Percentiles rank a stretch among this genome's conserved stretches.
Conservation (phyloP, 106 monocot species). For the Dactylorhiza incarnata region DNA sequence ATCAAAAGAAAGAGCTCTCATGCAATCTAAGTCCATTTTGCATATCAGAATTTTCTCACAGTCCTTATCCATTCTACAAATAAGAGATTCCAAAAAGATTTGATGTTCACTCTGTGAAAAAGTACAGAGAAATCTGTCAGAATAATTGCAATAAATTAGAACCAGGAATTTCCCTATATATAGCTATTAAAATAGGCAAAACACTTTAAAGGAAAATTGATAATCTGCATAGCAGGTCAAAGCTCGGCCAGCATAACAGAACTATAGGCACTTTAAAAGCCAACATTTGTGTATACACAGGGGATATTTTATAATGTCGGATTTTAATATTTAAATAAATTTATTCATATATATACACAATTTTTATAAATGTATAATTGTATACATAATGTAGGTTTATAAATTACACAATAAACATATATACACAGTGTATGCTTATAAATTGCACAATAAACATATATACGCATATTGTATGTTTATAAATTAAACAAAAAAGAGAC, state of each 20-base stretch:
- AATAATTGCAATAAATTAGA: neutral
- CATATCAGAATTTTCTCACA: constrained; percentile 72
- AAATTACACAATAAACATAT: too few species aligned
- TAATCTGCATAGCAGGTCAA: neutral
- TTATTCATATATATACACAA: too few species aligned
- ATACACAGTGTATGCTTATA: too few species aligned
- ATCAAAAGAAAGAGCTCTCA: constrained; percentile 76
- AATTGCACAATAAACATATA: too few species aligned
- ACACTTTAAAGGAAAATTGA: neutral
- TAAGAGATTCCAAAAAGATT: constrained; percentile 84
- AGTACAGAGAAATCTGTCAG: neutral
- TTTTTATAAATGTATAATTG: too few species aligned
- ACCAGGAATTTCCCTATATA: neutral
- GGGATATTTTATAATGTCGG: too few species aligned
- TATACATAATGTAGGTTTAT: too few species aligned
- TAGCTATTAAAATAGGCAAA: neutral
- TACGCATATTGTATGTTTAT: too few species aligned
- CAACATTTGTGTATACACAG: too few species aligned
- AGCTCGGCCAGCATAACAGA: neutral
- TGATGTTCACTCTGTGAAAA: constrained; percentile 54
- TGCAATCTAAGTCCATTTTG: constrained; percentile 72
- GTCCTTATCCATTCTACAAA: constrained; percentile 72
- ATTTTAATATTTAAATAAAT: too few species aligned
- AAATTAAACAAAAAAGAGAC: too few species aligned
- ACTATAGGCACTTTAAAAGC: too few species aligned